Evolutionary conservation across 1,139 yeast species (phyloP), one percentile per base, ranked within the genome.

Genomic region (Lodderomyces elongisporus): DNA sequence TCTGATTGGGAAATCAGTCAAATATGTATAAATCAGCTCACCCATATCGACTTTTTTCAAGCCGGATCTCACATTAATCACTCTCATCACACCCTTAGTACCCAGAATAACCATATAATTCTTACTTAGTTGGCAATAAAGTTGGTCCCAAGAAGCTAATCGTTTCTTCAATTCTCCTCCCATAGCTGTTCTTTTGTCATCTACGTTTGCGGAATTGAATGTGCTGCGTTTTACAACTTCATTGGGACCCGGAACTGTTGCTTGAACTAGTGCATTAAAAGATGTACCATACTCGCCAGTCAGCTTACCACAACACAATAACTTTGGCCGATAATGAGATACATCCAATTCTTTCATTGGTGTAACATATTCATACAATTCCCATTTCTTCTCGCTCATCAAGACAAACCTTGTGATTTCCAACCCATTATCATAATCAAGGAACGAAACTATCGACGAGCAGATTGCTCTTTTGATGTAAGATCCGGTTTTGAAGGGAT

Each of bases 1-100:
- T 38, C 94, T 59, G 23, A 88, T 81, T 1, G 93, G 89, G 54
- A 84, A 84, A 40, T 74, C 74, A 18, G 89, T 79, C 27, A 71
- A 62, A 49, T 84, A 77, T 0, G 85, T 74, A 55, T 82, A 85
- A 2, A 87, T 63, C 1, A 83, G 77, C 39, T 66, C 66, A 3
- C 95, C 95, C 32, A 66, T 32, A 21, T 47, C 54, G 37, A 59
- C 58, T 22, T 24, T 9, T 12, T 20, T 16, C 10, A 20, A 10
- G 22, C 22, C 48, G 1, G 56, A 43, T 9, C 66, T 62, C 8
- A 82, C 49, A 46, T 82, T 84, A 39, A 75, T 70, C 1, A 85
- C 78, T 39, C 89, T 61, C 45, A 85, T 60, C 21, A 80, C 67
- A 0, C 94, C 94, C 39, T 74, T 67, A 0, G 91, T 77, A 1